Evolutionary conservation across 2,329 filamentous ascomycete species (phyloP).

Genomic region (Stachybotrys chlorohalonatus): DNA sequence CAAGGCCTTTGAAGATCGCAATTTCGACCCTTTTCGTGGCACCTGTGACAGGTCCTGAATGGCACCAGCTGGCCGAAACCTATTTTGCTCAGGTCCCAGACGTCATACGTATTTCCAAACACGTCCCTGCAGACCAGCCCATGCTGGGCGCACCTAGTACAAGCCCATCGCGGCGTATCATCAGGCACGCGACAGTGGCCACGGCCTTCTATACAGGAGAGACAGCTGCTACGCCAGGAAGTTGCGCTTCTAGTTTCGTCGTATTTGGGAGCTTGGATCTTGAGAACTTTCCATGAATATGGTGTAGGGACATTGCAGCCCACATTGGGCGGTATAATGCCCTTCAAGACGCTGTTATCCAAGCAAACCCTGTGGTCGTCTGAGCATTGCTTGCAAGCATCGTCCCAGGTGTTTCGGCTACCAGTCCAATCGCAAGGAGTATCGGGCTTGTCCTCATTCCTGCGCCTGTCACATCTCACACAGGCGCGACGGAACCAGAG

Average conservation of each 20-base stretch:
- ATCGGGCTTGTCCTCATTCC: not conserved
- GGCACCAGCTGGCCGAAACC: conserved; percentile 19
- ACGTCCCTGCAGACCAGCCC: conserved; percentile 18
- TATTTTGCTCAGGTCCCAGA: conserved; percentile 19
- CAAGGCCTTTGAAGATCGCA: conserved; percentile 29
- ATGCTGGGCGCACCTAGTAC: conserved; percentile 17
- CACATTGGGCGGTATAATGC: not conserved
- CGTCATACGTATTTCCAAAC: not conserved
- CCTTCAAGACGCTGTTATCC: not conserved
- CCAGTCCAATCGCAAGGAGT: conserved; percentile 12
- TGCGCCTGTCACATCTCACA: conserved; percentile 10
- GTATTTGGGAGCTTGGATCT: not conserved
- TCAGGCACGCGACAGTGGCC: conserved; percentile 11
- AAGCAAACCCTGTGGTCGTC: not conserved
- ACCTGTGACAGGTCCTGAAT: conserved; percentile 15
- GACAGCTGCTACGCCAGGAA: conserved; percentile 8
- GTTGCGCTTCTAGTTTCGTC: not conserved
- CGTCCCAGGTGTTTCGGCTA: conserved; percentile 9
- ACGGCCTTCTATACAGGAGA: conserved; percentile 4
- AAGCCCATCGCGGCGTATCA: conserved; percentile 7
- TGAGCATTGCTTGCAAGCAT: not conserved
- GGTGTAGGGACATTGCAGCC: not conserved
- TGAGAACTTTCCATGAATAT: not conserved
- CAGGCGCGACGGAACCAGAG: conserved; percentile 15
- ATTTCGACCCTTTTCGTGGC: conserved; percentile 9